Evolutionary conservation across 768 basidiomycete species (phyloP), one percentile per base, ranked within the genome.

Genomic region (Lactarius hengduanensis): DNA sequence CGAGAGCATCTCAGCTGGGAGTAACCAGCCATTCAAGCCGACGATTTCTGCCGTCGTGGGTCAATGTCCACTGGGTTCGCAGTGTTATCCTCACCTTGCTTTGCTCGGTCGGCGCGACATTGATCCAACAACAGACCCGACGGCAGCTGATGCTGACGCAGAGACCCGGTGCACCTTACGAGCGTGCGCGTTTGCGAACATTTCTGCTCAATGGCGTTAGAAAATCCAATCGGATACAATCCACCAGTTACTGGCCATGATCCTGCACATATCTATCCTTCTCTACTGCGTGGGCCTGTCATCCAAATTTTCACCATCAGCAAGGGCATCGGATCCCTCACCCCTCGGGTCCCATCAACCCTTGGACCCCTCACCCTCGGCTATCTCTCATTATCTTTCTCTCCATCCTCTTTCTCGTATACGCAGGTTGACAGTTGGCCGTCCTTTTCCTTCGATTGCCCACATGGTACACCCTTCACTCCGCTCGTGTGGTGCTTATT

Each of bases 31-130:
- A 30, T 60, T 58, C 38, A 40, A 43, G 5, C 61, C 62, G 13
- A 32, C 59, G 2, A 30, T 45, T 28, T 60, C 58, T 22, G 55
- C 56, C 4, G 3, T 57, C n/a, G 5, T 50, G n/a, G 13, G 41
- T 68, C 32, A 68, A 69, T 56, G 6, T 47, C n/a, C 9, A 7
- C 62, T 5, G 68, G 66, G 66, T 59, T 59, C 41, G 59, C 60
- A 63, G 68, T 28, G 28, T 69, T 53, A 34, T 45, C 5, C 47
- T 64, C 16, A 56, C 58, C 8, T 38, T 62, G 11, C 28, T 28
- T 2, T 59, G 41, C 4, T 64, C 67, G 0, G 59, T 68, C 30
- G 45, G 38, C 10, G 67, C 59, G 11, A 66, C 64, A 11, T n/a
- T 68, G n/a, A 28, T 61, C 18, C 65, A 57, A 32, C 58, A 60